phyloP scores from a whole-genome alignment of 169 alveolate genomes.

The Eimeria falciformis region DNA sequence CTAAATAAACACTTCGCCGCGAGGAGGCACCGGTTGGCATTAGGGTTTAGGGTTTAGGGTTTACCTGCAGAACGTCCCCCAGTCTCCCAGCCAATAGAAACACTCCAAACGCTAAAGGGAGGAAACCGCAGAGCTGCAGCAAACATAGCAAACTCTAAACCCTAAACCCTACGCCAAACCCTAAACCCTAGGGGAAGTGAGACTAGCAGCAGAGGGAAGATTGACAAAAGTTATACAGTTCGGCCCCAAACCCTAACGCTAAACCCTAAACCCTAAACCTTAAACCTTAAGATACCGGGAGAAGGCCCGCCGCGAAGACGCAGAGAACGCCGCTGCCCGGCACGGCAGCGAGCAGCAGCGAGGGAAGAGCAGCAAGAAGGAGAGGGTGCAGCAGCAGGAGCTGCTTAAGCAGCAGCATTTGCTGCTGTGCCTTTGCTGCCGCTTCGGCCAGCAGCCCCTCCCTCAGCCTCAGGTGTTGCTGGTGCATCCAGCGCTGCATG shows the following conservation, averaged over 20 bases:
- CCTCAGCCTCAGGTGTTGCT: conserved; percentile 26
- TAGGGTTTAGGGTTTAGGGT: background rate
- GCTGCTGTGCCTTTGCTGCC: conserved; percentile 35
- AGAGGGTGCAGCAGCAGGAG: conserved; percentile 59
- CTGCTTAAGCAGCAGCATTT: conserved; percentile 30
- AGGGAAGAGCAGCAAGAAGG: conserved; percentile 28
- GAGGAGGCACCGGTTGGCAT: too few relatives aligned
- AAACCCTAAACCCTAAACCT: background rate
- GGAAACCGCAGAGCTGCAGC: conserved; percentile 42
- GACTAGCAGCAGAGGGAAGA: too few relatives aligned
- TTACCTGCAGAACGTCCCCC: conserved; percentile 6
- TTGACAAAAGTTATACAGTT: too few relatives aligned
- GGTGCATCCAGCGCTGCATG: conserved; percentile 10
- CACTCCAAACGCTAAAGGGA: conserved; percentile 22
- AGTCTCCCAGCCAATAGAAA: background rate
- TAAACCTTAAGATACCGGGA: background rate
- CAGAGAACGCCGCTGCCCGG: conserved; percentile 11
- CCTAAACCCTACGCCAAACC: too few relatives aligned
- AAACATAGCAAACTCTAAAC: background rate
- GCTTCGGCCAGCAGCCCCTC: background rate
- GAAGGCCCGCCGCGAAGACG: conserved; percentile 34
- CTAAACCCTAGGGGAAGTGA: background rate
- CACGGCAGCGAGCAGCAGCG: conserved; percentile 23
- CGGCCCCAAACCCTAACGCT: background rate
- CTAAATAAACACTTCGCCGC: background rate